Evolutionary conservation across 108 stramenopile species (phyloP).

Genomic region (Cyclotella cryptica): DNA sequence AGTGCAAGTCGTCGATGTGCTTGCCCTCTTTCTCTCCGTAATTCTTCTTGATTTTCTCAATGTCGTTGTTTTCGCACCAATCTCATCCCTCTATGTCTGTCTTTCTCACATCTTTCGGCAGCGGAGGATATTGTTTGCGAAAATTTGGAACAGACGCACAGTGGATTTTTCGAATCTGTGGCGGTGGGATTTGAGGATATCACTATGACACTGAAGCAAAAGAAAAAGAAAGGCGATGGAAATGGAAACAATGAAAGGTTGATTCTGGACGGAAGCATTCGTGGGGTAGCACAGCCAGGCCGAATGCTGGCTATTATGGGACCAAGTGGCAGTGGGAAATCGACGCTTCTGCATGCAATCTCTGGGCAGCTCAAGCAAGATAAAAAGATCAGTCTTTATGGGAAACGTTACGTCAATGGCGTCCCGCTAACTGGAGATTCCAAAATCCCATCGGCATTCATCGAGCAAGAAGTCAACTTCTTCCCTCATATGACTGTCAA

Average conservation of each 20-base stretch:
- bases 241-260: slow-evolving; percentile 42
- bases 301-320: slow-evolving; percentile 86
- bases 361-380: slow-evolving; percentile 79
- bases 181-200: slow-evolving; percentile 79
- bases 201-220: slow-evolving; percentile 63
- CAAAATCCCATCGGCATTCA: slow-evolving; percentile 72
- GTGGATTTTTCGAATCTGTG: slow-evolving; percentile 52
- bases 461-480: slow-evolving; percentile 83
- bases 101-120: not conserved
- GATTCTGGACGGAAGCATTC: slow-evolving; percentile 79
- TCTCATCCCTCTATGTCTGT: not conserved
- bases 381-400: slow-evolving; percentile 63
- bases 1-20: slow-evolving; percentile 34
- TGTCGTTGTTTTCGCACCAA: not conserved
- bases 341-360: slow-evolving; percentile 80
- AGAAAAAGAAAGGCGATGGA: slow-evolving; percentile 36
- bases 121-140: slow-evolving; percentile 55
- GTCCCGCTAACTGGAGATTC: slow-evolving; percentile 67
- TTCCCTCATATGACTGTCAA: slow-evolving; percentile 92
- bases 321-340: slow-evolving; percentile 68
- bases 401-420: slow-evolving; percentile 75
- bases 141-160: slow-evolving; percentile 38
- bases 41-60: slow-evolving; percentile 3
- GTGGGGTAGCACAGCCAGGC: slow-evolving; percentile 77
- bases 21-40: slow-evolving; percentile 28